Base-by-base conservation (phyloP, 768 basidiomycete genomes). In the Leucosporidium creatinivorum region DNA sequence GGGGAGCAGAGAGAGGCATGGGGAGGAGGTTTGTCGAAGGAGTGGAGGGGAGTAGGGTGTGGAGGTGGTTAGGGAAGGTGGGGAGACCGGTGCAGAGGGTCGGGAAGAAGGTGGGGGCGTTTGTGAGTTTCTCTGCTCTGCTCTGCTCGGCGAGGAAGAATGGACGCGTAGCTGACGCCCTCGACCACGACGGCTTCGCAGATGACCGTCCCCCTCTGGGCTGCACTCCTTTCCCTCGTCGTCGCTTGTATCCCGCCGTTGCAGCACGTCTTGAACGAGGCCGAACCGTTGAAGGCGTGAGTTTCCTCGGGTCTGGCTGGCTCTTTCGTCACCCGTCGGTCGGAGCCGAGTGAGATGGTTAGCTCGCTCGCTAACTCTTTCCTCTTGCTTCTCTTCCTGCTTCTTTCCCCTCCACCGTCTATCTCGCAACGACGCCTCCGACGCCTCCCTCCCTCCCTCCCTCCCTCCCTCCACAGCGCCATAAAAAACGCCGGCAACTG, bases 171-270 rank as follows among this genome's bases (percentile, higher is more conserved):
- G 39, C 39, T 44, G 39, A 44, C 33, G n/a, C 39, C 39, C 3
- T 10, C 39, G 6, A 44, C 3, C 75, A 28, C 28, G 21, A 39
- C 6, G 47, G 3, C 4, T 23, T 23, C n/a, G 12, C 28, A 65
- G 63, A 90, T 96, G 87, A 93, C 93, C 0, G 88, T 87, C 0
- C 92, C 93, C 0, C 83, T 93, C 50, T 87, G 89, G 82, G 75
- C 73, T 17, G 75, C 73, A 1, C 58, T 75, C 0, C 58, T 74
- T 6, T 67, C 64, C 0, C 58, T 75, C 49, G 47, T 75, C 6
- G 73, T 76, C 30, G 74, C 91, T 1, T 84, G 88, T 74, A 81
- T 87, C 17, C 85, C 80, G 10, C 88, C 89, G 3, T 68, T 93
- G 8, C 92, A 98, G 76, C 84, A 85, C 59, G 76, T 82, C 13